These are phyloP conservation scores for Psilocybe azurescens DNA, from an alignment of 768 basidiomycete genomes.

Conservation along the genomic window DNA sequence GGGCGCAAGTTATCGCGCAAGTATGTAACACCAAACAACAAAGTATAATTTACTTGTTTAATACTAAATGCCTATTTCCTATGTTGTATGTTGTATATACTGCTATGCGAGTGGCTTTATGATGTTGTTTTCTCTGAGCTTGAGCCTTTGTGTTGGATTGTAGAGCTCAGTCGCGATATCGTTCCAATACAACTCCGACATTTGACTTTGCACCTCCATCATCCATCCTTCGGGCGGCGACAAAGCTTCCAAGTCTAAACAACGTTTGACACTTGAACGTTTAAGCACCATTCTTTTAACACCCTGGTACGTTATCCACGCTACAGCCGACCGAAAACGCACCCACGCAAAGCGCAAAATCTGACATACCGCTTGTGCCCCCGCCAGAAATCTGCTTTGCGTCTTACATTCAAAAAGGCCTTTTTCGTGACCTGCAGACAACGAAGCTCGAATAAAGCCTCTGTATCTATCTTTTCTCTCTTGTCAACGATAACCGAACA, in stretches of 20 bases:
- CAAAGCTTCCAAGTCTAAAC: background rate
- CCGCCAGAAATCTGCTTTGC: background rate
- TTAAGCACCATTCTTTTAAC: background rate
- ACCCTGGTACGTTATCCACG: background rate
- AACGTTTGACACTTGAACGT: too few species aligned
- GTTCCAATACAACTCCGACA: constrained; percentile 11
- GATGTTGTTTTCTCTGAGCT: background rate
- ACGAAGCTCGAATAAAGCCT: background rate
- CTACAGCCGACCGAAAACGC: too few species aligned
- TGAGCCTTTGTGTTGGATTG: background rate
- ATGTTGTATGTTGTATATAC: constrained; percentile 5
- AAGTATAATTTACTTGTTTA: background rate
- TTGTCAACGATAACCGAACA: background rate
- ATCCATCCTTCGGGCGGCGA: background rate
- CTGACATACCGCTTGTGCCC: background rate
- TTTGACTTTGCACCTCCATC: constrained; percentile 13
- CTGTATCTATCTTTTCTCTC: background rate
- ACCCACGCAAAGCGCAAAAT: background rate
- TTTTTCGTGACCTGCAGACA: too few species aligned
- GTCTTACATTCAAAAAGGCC: background rate
- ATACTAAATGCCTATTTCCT: background rate
- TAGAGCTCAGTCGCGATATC: background rate
- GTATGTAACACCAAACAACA: too few species aligned
- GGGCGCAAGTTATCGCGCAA: too few species aligned
- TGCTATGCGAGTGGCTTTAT: background rate